A percentile compares a stretch with the other conserved stretches of the same genome.
phyloP scores from a whole-genome alignment of 2,329 filamentous ascomycete genomes.

The Fusarium sp. region DNA sequence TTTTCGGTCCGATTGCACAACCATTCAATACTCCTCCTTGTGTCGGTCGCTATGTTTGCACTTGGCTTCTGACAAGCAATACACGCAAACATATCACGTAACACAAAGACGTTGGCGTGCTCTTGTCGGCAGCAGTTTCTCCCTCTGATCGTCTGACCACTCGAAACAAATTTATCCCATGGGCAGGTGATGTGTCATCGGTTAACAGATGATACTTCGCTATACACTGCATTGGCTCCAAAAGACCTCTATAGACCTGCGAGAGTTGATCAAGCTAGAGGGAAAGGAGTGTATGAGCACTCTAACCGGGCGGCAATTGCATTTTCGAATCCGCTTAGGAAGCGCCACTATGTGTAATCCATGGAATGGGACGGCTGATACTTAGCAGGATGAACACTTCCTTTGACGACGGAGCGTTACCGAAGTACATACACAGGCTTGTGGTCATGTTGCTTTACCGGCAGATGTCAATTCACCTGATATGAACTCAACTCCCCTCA shows the following conservation, averaged over 20 bases:
- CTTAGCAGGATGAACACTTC: neutral
- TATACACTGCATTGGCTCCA: neutral
- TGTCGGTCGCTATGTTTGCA: neutral
- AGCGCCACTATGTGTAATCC: neutral
- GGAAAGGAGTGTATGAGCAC: neutral
- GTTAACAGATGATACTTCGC: neutral
- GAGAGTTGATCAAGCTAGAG: neutral
- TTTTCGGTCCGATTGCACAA: slow-evolving; percentile 9
- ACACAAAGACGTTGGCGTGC: slow-evolving; percentile 6
- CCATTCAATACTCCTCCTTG: neutral
- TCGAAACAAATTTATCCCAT: neutral
- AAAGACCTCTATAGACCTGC: neutral
- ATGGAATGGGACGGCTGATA: neutral
- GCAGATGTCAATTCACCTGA: neutral
- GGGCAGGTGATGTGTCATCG: neutral
- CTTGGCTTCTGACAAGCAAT: neutral
- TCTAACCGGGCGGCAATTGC: neutral
- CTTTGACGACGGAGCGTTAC: neutral
- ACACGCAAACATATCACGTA: neutral
- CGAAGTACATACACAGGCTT: neutral
- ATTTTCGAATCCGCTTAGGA: neutral
- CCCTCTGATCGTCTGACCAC: neutral
- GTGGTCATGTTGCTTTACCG: neutral
- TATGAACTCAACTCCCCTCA: neutral
- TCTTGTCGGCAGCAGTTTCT: slow-evolving; percentile 1